Percentiles rank a stretch among this genome's conserved stretches.
Conservation (phyloP, 352 stramenopile genomes). For the Phytophthora tentaculata region DNA sequence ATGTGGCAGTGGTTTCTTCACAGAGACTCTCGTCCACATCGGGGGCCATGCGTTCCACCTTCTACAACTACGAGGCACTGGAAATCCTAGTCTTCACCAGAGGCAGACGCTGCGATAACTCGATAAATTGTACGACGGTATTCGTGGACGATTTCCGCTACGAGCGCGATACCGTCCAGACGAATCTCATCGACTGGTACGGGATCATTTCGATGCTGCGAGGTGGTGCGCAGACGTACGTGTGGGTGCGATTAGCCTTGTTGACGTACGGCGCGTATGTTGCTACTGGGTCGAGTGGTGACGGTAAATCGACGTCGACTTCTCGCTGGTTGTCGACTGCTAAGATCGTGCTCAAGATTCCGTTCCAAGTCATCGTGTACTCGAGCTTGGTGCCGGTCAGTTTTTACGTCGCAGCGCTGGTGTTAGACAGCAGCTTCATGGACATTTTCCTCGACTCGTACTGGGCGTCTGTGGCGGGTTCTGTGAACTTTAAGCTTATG, state of each 20-base stretch:
- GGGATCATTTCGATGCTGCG: conserved; percentile 34
- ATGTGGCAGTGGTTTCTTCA: conserved; percentile 36
- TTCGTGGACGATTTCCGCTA: conserved; percentile 67
- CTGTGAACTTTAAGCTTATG: conserved; percentile 31
- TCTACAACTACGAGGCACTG: conserved; percentile 28
- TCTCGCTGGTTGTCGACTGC: conserved; percentile 12
- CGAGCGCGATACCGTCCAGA: conserved; percentile 45
- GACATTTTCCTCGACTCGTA: conserved; percentile 50
- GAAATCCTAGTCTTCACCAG: conserved; percentile 45
- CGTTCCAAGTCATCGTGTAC: conserved; percentile 63
- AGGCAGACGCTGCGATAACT: conserved; percentile 28
- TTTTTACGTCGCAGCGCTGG: conserved; percentile 42
- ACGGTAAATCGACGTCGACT: not conserved
- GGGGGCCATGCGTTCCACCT: conserved; percentile 14
- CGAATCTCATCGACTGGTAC: conserved; percentile 45
- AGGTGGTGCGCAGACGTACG: conserved; percentile 40
- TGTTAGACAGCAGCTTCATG: conserved; percentile 49
- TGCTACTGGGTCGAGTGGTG: not conserved
- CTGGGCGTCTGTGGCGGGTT: conserved; percentile 35
- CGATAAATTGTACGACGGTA: conserved; percentile 30
- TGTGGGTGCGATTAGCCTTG: conserved; percentile 49
- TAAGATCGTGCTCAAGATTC: conserved; percentile 46
- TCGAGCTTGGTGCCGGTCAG: conserved; percentile 44
- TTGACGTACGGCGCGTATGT: conserved; percentile 26
- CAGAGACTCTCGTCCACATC: conserved; percentile 26